Conservation (phyloP, 164 flowering plant species). For the Chimonanthus salicifolius region DNA sequence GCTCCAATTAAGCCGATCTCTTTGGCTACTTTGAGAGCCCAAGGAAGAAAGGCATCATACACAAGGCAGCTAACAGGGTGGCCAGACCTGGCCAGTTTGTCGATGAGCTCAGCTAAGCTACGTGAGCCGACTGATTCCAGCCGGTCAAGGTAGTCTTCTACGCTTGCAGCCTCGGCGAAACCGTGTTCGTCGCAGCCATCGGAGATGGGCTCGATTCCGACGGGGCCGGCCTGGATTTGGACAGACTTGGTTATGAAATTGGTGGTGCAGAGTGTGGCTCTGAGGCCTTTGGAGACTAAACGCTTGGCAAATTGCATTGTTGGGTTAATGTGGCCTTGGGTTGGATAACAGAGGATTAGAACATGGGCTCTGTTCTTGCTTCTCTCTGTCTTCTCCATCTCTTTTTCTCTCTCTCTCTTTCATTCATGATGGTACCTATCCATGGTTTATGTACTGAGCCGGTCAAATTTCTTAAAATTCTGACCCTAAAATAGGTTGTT, state of each 20-base stretch:
- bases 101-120: constrained; percentile 23
- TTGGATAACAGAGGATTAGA: constrained; percentile 16
- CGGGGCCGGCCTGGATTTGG: not conserved
- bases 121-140: constrained; percentile 12
- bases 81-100: not conserved
- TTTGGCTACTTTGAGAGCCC: constrained; percentile 19
- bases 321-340: constrained; percentile 22
- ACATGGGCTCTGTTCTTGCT: constrained; percentile 10
- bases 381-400: not conserved
- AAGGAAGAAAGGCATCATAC: constrained; percentile 10
- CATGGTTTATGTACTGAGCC: too few relatives aligned
- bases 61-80: constrained; percentile 7
- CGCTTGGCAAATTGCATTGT: constrained; percentile 24
- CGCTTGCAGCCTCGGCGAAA: constrained; percentile 4
- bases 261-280: constrained; percentile 20
- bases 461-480: too few relatives aligned
- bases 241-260: constrained; percentile 13
- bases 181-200: constrained; percentile 35
- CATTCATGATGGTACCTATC: not conserved
- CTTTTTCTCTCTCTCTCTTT: not conserved
- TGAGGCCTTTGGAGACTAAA: constrained; percentile 5
- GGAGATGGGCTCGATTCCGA: constrained; percentile 21
- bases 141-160: constrained; percentile 10
- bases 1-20: constrained; percentile 7
- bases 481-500: too few relatives aligned